These are phyloP conservation scores for Euphorbia corollata DNA, from an alignment of 441 rosid genomes.

Conservation along the genomic window DNA sequence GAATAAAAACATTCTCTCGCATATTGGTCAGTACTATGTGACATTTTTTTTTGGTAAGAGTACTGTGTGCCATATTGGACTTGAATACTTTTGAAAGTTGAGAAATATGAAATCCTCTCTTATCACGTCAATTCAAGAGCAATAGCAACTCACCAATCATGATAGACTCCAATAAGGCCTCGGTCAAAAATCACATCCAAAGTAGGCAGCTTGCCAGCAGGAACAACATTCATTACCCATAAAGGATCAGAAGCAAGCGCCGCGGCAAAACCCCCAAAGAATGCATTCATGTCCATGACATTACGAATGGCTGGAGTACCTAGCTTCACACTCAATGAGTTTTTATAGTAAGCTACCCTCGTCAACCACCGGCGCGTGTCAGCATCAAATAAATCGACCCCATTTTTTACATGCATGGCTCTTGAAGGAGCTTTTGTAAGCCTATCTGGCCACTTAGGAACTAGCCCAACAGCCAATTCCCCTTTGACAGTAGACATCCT, in stretches of 20 bases:
- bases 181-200: conserved; percentile 77
- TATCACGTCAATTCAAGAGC: not conserved
- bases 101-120: not conserved
- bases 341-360: conserved; percentile 77
- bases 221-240: conserved; percentile 95
- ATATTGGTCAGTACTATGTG: not conserved
- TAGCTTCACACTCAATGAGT: conserved; percentile 53
- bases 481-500: conserved; percentile 54
- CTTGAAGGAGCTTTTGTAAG: conserved; percentile 61
- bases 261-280: conserved; percentile 93
- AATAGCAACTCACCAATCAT: conserved; percentile 69
- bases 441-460: conserved; percentile 77
- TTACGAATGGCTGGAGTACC: conserved; percentile 74
- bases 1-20: not conserved
- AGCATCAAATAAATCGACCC: conserved; percentile 78
- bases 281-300: conserved; percentile 89
- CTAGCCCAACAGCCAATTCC: conserved; percentile 55
- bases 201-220: conserved; percentile 72
- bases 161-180: conserved; percentile 85
- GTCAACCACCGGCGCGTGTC: conserved; percentile 83
- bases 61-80: too few relatives aligned
- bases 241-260: conserved; percentile 67
- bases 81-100: not conserved
- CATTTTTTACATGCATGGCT: conserved; percentile 61
- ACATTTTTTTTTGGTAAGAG: too few relatives aligned